Evolutionary conservation across 148 eudicot genomes (phyloP), one percentile per base, ranked within the genome.

Genomic region (Rhododendron williamsianum): DNA sequence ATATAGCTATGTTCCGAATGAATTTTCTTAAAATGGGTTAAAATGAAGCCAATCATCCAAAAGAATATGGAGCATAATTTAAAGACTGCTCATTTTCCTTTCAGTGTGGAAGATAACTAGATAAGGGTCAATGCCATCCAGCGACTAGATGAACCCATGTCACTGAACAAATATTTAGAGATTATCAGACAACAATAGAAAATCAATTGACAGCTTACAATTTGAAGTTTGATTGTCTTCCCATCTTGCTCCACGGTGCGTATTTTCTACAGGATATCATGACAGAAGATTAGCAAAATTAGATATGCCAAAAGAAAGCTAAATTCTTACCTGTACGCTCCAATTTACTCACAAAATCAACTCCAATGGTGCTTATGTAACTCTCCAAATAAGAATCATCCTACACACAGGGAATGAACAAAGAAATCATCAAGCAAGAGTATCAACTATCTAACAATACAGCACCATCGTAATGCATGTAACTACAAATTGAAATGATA

Each of bases 161-260:
- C 74, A 81, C 15, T 35, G 12, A 33, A 52, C 15, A 36, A 16
- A 58, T 2, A 38, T 13, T 36, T 16, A 81, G 48, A 36, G 21
- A 56, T 56, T 9, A 5, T 56, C 15, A 54, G 18, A 80, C 16
- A 63, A 25, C 16, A 45, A n/a, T 33, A 13, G 21, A 9, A 33
- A 46, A 25, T n/a, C 82, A 58, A 58, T 11, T 19, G 15, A 25
- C 45, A 49, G 36, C 90, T 60, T 86, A 89, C 90, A 73, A 89
- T 89, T 84, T 89, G 90, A 86, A 89, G 90, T 85, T 88, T 88
- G 83, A 88, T 72, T 4, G 85, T 88, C 84, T 88, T 88, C 52
- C 90, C 90, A 81, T 88, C 90, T 84, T 88, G 90, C 85, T 89
- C 90, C 83, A 89, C 90, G 4, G 88, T 89, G 71, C 88, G 90